Base-by-base conservation (phyloP, 2,329 filamentous ascomycete species). In the Aspergillus flavus region DNA sequence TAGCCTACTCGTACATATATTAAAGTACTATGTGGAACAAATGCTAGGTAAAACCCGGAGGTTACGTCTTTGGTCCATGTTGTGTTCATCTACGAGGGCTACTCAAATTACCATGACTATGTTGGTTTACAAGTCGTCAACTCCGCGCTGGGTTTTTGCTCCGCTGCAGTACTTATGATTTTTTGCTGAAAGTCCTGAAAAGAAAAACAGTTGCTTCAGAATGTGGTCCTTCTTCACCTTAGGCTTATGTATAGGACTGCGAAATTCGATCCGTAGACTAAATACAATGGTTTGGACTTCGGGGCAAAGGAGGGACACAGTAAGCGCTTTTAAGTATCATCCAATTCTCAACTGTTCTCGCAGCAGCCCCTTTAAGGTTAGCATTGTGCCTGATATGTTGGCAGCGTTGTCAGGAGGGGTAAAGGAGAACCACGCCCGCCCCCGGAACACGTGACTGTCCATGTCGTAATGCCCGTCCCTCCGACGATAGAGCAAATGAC, bases 401-500 rank as follows among this genome's bases (percentile, higher is more conserved):
- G 28, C 34, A 36, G 34, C 36, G 23, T 30, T 54, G 16, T 39
- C 46, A 63, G 43, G 61, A 63, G 61, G 61, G 61, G 61, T 63
- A 63, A 54, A 36, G 23, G n/a, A 19, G 10, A 30, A 28, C 7
- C n/a, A 39, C 26, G 16, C 9, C 30, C 39, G 23, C 43, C 28
- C 50, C 57, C 36, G 41, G 26, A 53, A 11, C 62, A 64, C 63
- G 63, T 64, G 63, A 64, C 54, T 32, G 28, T 30, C 41, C 60
- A 64, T 64, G 63, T 59, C 63, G 63, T 64, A 64, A 64, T 62
- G 45, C 43, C 45, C 45, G 53, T 30, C 36, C 50, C 41, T 50
- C 58, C 58, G 43, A 26, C 19, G 45, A 55, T 55, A 39, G 28
- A 55, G 52, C 32, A 55, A 39, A 26, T 21, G 43, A 34, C 30